A percentile compares a stretch with the other conserved stretches of the same genome.
phyloP scores from a whole-genome alignment of 176 grass and related monocot species.

The Bothriochloa decipiens region DNA sequence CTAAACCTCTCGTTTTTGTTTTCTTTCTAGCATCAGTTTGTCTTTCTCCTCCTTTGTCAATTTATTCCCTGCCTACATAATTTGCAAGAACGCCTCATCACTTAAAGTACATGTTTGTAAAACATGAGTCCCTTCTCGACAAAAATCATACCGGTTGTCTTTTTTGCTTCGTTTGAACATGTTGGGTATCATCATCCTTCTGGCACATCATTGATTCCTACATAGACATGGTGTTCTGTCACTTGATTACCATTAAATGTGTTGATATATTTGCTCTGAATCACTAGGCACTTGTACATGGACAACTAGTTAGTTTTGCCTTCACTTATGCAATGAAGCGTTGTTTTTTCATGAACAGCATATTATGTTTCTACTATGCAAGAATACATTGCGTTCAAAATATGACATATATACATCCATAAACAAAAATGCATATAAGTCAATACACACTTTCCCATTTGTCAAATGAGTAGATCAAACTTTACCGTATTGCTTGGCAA shows the following conservation, averaged over 20 bases:
- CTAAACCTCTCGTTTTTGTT: constrained; percentile 56
- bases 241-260: not conserved
- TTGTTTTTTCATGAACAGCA: not conserved
- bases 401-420: not conserved
- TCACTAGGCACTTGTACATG: not conserved
- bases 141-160: constrained; percentile 47
- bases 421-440: not conserved
- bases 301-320: not conserved
- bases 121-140: not conserved
- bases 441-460: no score
- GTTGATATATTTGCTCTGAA: not conserved
- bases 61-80: constrained; percentile 45
- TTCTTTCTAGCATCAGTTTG: constrained; percentile 61
- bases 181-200: constrained; percentile 44
- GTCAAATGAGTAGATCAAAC: not conserved
- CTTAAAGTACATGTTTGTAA: constrained; percentile 4
- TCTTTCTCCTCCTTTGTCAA: constrained; percentile 73
- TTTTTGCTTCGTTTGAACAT: constrained; percentile 27
- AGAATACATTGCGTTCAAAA: not conserved
- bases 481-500: constrained; percentile 4
- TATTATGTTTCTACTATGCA: not conserved
- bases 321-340: not conserved
- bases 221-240: not conserved
- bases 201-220: constrained; percentile 37
- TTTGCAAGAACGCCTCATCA: not conserved